Conservation (phyloP, 441 rosid genomes). For the Metrosideros polymorpha region DNA sequence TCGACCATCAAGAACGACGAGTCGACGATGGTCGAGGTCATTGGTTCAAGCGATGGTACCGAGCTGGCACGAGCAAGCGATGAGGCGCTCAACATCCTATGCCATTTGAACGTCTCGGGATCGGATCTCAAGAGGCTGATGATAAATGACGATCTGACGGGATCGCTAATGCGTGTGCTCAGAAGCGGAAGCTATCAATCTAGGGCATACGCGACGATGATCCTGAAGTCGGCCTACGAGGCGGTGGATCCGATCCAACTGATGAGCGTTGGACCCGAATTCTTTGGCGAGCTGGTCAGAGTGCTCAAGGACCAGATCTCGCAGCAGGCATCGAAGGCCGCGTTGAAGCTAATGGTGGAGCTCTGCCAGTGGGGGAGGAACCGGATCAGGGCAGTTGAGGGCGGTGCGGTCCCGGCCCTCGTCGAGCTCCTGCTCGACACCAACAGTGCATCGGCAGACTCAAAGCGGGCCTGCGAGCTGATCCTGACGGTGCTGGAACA, state of each 20-base stretch:
- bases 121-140: conserved; percentile 11
- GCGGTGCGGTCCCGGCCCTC: conserved; percentile 22
- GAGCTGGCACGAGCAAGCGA: conserved; percentile 15
- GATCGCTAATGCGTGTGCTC: conserved; percentile 20
- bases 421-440: conserved; percentile 30
- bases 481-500: conserved; percentile 21
- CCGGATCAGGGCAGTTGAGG: conserved; percentile 41
- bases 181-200: conserved; percentile 23
- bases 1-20: conserved; percentile 10
- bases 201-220: conserved; percentile 25
- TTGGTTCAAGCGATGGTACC: neutral
- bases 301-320: conserved; percentile 29
- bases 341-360: conserved; percentile 31
- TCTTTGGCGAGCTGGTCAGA: conserved; percentile 20
- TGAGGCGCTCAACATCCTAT: conserved; percentile 37
- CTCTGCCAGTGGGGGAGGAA: conserved; percentile 53
- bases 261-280: conserved; percentile 6
- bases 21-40: neutral
- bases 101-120: conserved; percentile 17
- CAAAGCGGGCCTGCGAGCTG: conserved; percentile 24
- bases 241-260: conserved; percentile 31
- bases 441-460: conserved; percentile 4
- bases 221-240: conserved; percentile 15
- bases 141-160: conserved; percentile 9
- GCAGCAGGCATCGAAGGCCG: conserved; percentile 27